Percentiles rank a stretch among this genome's conserved stretches.
phyloP scores from a whole-genome alignment of 73 alveolate species.

The Tetrahymena borealis region DNA sequence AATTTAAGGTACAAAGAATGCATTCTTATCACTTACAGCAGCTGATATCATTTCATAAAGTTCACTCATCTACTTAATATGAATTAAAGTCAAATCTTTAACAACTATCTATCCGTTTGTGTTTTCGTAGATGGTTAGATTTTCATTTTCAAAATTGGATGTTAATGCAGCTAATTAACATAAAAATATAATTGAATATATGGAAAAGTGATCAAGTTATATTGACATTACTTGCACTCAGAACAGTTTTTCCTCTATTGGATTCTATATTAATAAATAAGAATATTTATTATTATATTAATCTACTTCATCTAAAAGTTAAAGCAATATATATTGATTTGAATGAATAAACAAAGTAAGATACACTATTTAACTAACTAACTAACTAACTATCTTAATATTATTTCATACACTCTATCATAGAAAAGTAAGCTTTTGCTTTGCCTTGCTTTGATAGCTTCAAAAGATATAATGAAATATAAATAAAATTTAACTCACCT shows the following conservation, averaged over 20 bases:
- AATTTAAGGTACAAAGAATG: background rate
- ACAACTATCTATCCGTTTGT: conserved; percentile 6
- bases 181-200: background rate
- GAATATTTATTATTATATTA: background rate
- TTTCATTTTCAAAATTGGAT: conserved; percentile 31
- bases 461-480: too few relatives aligned
- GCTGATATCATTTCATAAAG: conserved; percentile 11
- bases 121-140: conserved; percentile 21
- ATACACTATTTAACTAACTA: too few relatives aligned
- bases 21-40: background rate
- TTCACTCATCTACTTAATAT: conserved; percentile 2
- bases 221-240: background rate
- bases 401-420: too few relatives aligned
- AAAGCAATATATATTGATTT: too few relatives aligned
- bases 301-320: background rate
- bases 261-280: background rate
- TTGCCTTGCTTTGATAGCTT: too few relatives aligned
- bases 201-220: background rate
- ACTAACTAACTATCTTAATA: background rate
- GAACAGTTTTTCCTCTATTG: background rate
- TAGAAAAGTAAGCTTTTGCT: too few relatives aligned
- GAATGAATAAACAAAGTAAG: too few relatives aligned
- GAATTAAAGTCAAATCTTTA: conserved; percentile 11
- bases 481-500: background rate
- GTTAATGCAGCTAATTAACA: background rate